Percentiles rank a stretch among this genome's conserved stretches.
phyloP scores from a whole-genome alignment of 192 early-diverging fungal genomes.

The Irineochytrium annulatum region DNA sequence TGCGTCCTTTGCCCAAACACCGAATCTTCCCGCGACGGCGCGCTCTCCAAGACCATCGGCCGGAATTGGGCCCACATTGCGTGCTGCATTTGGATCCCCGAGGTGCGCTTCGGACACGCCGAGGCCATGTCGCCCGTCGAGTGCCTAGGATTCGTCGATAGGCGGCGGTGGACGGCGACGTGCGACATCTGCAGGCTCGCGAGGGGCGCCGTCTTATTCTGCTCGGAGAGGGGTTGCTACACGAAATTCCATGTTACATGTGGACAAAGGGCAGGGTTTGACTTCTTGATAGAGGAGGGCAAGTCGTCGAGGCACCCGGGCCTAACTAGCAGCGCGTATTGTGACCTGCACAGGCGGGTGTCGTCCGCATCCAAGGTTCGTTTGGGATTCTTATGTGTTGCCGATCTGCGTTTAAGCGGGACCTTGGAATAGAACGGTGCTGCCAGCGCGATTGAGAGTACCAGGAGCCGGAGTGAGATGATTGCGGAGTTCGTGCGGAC shows the following conservation, averaged over 20 bases:
- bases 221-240: slow-evolving; percentile 29
- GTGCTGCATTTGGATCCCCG: slow-evolving; percentile 41
- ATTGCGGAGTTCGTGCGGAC: slow-evolving; percentile 9
- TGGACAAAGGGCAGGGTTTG: slow-evolving; percentile 23
- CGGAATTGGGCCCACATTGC: slow-evolving; percentile 40
- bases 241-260: slow-evolving; percentile 26
- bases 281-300: slow-evolving; percentile 17
- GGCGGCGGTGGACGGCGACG: slow-evolving; percentile 31
- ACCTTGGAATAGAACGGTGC: neutral
- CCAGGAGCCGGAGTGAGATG: slow-evolving; percentile 4
- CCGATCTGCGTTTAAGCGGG: neutral
- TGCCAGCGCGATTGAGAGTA: slow-evolving; percentile 1
- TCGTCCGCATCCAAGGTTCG: neutral
- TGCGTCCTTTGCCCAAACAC: slow-evolving; percentile 35
- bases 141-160: slow-evolving; percentile 38
- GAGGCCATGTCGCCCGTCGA: slow-evolving; percentile 23
- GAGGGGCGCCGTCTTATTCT: slow-evolving; percentile 32
- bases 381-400: neutral
- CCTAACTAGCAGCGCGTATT: slow-evolving; percentile 3
- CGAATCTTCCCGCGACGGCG: slow-evolving; percentile 4
- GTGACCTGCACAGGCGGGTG: slow-evolving; percentile 10
- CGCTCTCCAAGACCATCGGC: slow-evolving; percentile 35
- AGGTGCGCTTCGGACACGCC: slow-evolving; percentile 31
- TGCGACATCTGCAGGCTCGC: slow-evolving; percentile 28
- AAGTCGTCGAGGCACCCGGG: neutral